Evolutionary conservation across 495 filamentous ascomycete genomes (phyloP), one percentile per base, ranked within the genome.

Genomic region (Penicillium robsamsonii): DNA sequence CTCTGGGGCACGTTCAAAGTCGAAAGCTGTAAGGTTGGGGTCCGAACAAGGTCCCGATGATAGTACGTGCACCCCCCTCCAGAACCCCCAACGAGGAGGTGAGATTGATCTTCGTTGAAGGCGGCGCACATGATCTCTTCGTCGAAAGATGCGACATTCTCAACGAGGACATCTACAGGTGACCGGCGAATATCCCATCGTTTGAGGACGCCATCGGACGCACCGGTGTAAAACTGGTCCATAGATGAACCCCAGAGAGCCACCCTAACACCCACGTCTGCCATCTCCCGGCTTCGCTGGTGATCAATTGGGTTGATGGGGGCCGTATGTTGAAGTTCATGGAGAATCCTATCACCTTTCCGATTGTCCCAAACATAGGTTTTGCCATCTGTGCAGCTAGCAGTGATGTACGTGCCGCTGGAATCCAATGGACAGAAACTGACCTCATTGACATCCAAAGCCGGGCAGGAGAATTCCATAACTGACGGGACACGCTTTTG

Each of bases 301-400:
- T 80, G 81, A 31, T 82, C 72, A 1, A 85, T 72, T 22, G 86
- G 84, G 44, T 85, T 84, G 1, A 92, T 64, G 0, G 91, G 81
- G 1, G 75, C 74, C 1, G 85, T 89, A 64, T 98, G 94, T 8
- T 68, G 51, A 0, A 98, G 76, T 20, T 78, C 68, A 62, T 89
- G 88, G 24, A 97, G 77, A 1, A 85, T 74, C 41, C 73, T 50
- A 13, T 75, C 64, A 0, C 76, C 75, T 11, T 73, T 77, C 0
- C 91, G 84, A 10, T 78, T 76, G 64, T 98, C 94, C 89, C 90
- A 98, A 3, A 97, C 79, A 62, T 95, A 92, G 0, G 87, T 88
- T 6, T 77, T 83, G 2, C 91, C 88, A 65, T 93, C 84, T 0
- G 94, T 98, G 62, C 91, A 94, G 11, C 89, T 88, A 4, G 89